phyloP scores from a whole-genome alignment of 23 red algal genomes.

The Chondrus crispus region DNA sequence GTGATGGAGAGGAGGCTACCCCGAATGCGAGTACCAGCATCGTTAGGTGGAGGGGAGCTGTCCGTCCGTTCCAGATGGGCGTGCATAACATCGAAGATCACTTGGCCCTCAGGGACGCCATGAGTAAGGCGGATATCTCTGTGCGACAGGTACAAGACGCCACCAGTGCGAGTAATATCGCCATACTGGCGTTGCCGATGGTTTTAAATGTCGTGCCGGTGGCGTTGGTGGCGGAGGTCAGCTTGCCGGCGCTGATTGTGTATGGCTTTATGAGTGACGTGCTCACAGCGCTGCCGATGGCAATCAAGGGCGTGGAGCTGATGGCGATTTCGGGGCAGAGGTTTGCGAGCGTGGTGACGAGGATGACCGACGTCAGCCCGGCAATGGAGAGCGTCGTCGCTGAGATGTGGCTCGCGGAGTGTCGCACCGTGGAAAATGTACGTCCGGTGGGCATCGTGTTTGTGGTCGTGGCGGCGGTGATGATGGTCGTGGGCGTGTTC shows the following conservation, averaged over 20 bases:
- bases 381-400: not conserved
- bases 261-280: conserved; percentile 41
- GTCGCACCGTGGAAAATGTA: not conserved
- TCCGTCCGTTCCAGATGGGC: not conserved
- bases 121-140: not conserved
- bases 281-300: conserved; percentile 2
- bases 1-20: not conserved
- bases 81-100: not conserved
- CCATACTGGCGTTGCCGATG: conserved; percentile 29
- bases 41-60: not conserved
- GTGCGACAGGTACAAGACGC: conserved; percentile 32
- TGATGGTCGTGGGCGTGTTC: conserved; percentile 4
- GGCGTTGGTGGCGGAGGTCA: conserved; percentile 25
- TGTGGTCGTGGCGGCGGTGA: not conserved
- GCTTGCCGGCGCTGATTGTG: not conserved
- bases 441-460: conserved; percentile 23
- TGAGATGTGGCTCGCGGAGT: not conserved
- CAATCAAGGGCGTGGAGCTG: conserved; percentile 42
- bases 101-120: not conserved
- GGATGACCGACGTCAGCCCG: not conserved
- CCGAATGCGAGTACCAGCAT: not conserved
- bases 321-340: not conserved
- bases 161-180: conserved; percentile 15
- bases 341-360: not conserved
- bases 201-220: conserved; percentile 19